Evolutionary conservation across 495 filamentous ascomycete species (phyloP).

Genomic region (Neurospora intermedia): DNA sequence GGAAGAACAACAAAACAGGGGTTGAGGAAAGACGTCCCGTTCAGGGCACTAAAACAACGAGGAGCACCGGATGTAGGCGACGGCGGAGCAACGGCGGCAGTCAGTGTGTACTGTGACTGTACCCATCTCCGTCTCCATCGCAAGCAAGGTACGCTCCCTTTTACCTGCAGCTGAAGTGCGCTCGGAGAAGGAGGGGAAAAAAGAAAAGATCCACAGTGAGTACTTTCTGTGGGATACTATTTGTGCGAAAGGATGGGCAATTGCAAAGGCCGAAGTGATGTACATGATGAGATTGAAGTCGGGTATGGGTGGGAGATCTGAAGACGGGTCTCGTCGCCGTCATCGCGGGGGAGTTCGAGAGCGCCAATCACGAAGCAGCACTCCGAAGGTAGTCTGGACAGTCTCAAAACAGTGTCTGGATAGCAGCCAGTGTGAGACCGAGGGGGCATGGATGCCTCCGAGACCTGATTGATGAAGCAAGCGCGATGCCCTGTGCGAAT

Average conservation of each 20-base stretch:
- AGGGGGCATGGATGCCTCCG: background rate
- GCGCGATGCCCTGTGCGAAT: background rate
- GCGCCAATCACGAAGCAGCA: background rate
- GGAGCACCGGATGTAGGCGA: background rate
- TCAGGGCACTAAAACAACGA: constrained; percentile 3
- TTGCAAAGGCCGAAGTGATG: background rate
- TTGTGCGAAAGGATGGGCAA: background rate
- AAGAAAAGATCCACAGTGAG: background rate
- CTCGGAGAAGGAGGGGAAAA: background rate
- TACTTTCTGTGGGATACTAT: background rate
- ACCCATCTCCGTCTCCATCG: background rate
- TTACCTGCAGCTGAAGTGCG: background rate
- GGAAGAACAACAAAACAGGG: constrained; percentile 1
- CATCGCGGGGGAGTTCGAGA: background rate
- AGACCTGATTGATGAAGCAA: background rate
- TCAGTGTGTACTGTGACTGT: background rate
- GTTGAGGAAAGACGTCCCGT: background rate
- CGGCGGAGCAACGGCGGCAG: background rate
- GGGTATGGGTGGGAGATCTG: background rate
- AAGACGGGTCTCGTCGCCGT: background rate
- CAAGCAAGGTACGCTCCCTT: background rate
- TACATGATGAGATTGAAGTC: background rate
- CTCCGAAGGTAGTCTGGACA: background rate
- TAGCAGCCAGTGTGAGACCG: background rate
- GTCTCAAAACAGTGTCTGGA: background rate